Conservation (phyloP, 2,329 filamentous ascomycete genomes). For the Colletotrichum scovillei region DNA sequence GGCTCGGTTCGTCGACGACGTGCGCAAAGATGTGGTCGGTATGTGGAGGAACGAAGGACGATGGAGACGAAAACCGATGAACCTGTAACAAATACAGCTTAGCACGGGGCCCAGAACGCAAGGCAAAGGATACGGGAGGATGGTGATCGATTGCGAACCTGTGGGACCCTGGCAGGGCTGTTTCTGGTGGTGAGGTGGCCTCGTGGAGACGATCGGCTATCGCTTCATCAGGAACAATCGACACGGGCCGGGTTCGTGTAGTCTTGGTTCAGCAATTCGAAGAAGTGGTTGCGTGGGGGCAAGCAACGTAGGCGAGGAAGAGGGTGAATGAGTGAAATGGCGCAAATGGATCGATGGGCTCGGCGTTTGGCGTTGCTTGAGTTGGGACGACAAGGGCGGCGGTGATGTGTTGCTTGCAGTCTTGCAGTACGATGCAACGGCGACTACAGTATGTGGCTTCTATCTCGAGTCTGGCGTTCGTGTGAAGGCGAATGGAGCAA, state of each 20-base stretch:
- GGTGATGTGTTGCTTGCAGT: background rate
- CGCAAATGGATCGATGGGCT: constrained; percentile 3
- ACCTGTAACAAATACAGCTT: background rate
- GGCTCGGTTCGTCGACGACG: constrained; percentile 20
- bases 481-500: constrained; percentile 4
- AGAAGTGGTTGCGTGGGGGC: constrained; percentile 11
- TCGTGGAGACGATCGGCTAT: constrained; percentile 35
- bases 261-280: background rate
- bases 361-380: background rate
- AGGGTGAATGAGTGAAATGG: background rate
- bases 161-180: constrained; percentile 34
- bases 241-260: constrained; percentile 12
- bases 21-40: constrained; percentile 9
- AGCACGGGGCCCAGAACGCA: background rate
- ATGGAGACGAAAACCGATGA: background rate
- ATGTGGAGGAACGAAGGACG: background rate
- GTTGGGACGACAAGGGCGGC: background rate
- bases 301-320: background rate
- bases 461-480: background rate
- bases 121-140: background rate
- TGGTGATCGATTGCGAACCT: constrained; percentile 23
- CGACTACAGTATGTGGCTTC: background rate
- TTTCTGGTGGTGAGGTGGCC: constrained; percentile 29
- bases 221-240: constrained; percentile 35
- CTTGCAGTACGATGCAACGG: background rate